phyloP scores from a whole-genome alignment of 164 flowering plant species.

The Magnolia officinalis region DNA sequence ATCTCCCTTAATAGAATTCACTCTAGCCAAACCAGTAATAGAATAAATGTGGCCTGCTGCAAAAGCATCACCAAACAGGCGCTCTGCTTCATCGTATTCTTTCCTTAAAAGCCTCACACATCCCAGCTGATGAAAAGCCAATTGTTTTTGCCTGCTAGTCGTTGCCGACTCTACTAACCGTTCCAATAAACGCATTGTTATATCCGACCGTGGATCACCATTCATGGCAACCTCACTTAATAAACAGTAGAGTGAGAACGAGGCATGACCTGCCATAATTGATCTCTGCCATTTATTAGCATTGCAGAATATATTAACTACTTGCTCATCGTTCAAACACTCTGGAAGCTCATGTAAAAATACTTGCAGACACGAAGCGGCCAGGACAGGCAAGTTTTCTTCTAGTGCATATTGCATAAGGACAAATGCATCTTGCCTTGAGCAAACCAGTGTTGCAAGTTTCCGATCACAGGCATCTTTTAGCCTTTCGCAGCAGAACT shows the following conservation, averaged over 20 bases:
- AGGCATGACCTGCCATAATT: conserved; percentile 73
- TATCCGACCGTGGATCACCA: conserved; percentile 60
- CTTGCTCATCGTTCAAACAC: conserved; percentile 60
- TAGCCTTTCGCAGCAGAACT: conserved; percentile 84
- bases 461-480: conserved; percentile 89
- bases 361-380: conserved; percentile 91
- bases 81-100: conserved; percentile 80
- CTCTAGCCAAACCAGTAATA: conserved; percentile 70
- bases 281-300: conserved; percentile 45
- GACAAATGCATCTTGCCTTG: conserved; percentile 74
- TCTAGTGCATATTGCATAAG: conserved; percentile 81
- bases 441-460: conserved; percentile 68
- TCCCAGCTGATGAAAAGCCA: conserved; percentile 83
- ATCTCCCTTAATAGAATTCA: conserved; percentile 48
- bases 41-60: conserved; percentile 82
- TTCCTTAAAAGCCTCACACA: conserved; percentile 76
- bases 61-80: conserved; percentile 64
- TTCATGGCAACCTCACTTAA: conserved; percentile 78
- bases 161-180: conserved; percentile 59
- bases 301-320: conserved; percentile 52
- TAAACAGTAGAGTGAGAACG: conserved; percentile 76
- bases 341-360: conserved; percentile 77
- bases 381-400: conserved; percentile 68
- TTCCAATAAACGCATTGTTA: conserved; percentile 55
- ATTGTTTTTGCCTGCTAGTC: conserved; percentile 52